Base-by-base conservation (phyloP, 257 asterid species). In the Paraleonurus japonicus region DNA sequence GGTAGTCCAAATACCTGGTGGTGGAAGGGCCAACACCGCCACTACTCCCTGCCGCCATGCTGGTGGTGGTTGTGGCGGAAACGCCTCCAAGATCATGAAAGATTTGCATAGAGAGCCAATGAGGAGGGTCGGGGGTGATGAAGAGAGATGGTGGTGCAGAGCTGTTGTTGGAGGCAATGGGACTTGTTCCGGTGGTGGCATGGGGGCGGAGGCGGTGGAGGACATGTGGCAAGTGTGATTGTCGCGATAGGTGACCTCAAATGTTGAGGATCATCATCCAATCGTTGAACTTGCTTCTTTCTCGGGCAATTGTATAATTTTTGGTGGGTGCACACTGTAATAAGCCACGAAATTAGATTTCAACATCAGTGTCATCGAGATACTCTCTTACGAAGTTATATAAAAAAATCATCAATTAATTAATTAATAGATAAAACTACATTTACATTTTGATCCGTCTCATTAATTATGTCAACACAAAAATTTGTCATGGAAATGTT, bases 261-360 rank as follows among this genome's bases (percentile, higher is more conserved):
- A 90, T 2, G 76, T 80, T 76, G 66, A 81, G 95, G 95, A 24
- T 92, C 91, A 0, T 83, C 16, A 51, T 90, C 88, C 5, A 87
- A 67, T 0, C 96, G 82, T 15, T 92, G 98, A 37, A 90, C 98
- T 80, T 82, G 98, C 80, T 90, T 92, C 80, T 88, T 92, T 33
- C 96, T 97, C 0, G 86, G 90, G 81, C 97, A 92, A 0, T 74
- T 51, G 74, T 86, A 90, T 10, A 88, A 75, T 73, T 82, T 90
- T 63, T 90, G 95, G 66, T 90, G 95, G 54, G 97, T 86, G 84
- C 98, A 92, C 75, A n/a, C 90, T 85, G 64, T 88, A 92, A 71
- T 92, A 92, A 68, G 92, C 83, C 92, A 97, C 90, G 87, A 7
- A 16, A 50, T 15, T 7, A 0, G 5, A 43, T 11, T 43, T 13